A percentile compares a stretch with the other conserved stretches of the same genome.
Evolutionary conservation across 2,329 filamentous ascomycete genomes (phyloP).

Genomic region (Pestalotiopsis sp.): DNA sequence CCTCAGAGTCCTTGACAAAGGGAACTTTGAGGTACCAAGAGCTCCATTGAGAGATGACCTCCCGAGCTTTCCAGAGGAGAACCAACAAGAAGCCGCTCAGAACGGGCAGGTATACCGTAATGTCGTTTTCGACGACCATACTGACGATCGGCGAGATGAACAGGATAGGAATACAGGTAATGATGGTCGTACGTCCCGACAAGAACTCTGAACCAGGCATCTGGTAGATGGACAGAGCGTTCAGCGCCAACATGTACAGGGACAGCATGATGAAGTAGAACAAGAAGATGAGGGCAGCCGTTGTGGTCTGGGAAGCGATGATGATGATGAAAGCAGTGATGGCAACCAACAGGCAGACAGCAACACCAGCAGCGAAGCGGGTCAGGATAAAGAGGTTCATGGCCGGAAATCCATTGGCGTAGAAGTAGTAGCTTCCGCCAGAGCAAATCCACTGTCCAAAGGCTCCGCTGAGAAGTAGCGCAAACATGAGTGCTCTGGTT

Average conservation of each 20-base stretch:
- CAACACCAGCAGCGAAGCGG: constrained; percentile 2
- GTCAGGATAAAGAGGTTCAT: constrained; percentile 8
- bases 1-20: background rate
- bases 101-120: constrained; percentile 1
- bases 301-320: background rate
- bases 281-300: background rate
- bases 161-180: constrained; percentile 7
- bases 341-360: background rate
- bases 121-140: background rate
- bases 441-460: constrained; percentile 5
- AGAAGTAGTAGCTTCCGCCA: constrained; percentile 8
- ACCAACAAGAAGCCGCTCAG: background rate
- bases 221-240: constrained; percentile 8
- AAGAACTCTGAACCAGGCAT: constrained; percentile 2
- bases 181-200: constrained; percentile 1
- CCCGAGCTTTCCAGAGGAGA: background rate
- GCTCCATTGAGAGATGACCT: background rate
- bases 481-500: constrained; percentile 5
- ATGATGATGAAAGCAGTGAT: constrained; percentile 3
- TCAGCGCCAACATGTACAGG: background rate
- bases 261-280: constrained; percentile 10
- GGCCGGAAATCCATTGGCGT: constrained; percentile 7
- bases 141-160: constrained; percentile 6
- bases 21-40: constrained; percentile 7
- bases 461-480: background rate